Evolutionary conservation across 1,284 basidiomycete species (phyloP).

Genomic region (Cryptococcus deneoformans): DNA sequence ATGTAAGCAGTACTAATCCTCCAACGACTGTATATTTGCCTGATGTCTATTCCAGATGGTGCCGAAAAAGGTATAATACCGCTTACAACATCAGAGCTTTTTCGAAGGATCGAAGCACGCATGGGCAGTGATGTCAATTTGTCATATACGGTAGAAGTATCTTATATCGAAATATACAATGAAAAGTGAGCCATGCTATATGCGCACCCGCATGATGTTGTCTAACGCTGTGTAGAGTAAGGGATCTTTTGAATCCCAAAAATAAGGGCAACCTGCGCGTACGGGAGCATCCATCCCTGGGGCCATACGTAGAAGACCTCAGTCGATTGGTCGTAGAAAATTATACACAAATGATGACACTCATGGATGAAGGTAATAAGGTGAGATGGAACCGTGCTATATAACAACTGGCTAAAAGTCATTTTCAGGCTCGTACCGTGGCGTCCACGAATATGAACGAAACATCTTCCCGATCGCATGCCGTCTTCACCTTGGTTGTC

Average conservation of each 20-base stretch:
- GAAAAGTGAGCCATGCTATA: slow-evolving; percentile 61
- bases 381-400: slow-evolving; percentile 23
- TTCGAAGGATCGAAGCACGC: slow-evolving; percentile 73
- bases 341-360: slow-evolving; percentile 94
- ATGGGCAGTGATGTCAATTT: slow-evolving; percentile 64
- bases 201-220: background rate
- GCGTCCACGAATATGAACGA: slow-evolving; percentile 99
- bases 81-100: slow-evolving; percentile 88
- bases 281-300: slow-evolving; percentile 89
- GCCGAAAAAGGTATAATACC: slow-evolving; percentile 97
- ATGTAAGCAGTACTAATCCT: slow-evolving; percentile 59
- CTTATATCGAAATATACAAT: slow-evolving; percentile 97
- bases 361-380: slow-evolving; percentile 99
- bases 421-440: slow-evolving; percentile 71
- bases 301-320: slow-evolving; percentile 96
- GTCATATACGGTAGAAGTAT: slow-evolving; percentile 89
- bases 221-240: slow-evolving; percentile 51
- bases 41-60: slow-evolving; percentile 62
- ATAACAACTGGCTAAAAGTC: background rate
- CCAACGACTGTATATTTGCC: background rate
- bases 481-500: slow-evolving; percentile 86
- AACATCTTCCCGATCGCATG: slow-evolving; percentile 97
- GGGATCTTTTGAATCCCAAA: slow-evolving; percentile 94
- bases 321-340: slow-evolving; percentile 88
- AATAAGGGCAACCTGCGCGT: slow-evolving; percentile 93